Conservation (phyloP, 768 basidiomycete genomes). For the Gymnopilus junonius region DNA sequence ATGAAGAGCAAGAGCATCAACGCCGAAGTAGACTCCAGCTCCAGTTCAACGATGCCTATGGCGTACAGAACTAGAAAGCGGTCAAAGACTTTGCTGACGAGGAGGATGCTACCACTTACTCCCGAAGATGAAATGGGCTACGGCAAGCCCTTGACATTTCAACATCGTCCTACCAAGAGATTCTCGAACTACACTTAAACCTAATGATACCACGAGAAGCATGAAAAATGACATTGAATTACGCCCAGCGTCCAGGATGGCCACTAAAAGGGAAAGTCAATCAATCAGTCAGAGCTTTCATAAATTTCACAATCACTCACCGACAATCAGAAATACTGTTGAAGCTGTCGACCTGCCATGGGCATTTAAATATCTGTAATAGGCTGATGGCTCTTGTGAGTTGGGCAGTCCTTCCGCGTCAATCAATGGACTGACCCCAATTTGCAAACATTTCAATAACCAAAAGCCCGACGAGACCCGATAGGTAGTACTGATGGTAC, state of each 20-base stretch:
- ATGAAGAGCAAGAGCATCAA: conserved; percentile 87
- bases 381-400: conserved; percentile 51
- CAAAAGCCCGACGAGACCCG: conserved; percentile 83
- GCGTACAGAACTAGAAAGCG: conserved; percentile 78
- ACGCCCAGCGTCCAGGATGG: conserved; percentile 93
- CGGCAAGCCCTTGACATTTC: conserved; percentile 79
- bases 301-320: conserved; percentile 44
- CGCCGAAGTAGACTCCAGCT: conserved; percentile 89
- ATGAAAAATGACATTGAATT: conserved; percentile 97
- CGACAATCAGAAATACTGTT: conserved; percentile 91
- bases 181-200: conserved; percentile 90
- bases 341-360: conserved; percentile 76
- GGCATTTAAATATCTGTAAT: conserved; percentile 94
- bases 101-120: conserved; percentile 57
- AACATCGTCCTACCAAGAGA: conserved; percentile 85
- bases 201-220: conserved; percentile 90
- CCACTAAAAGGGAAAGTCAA: conserved; percentile 52
- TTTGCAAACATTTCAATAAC: conserved; percentile 94
- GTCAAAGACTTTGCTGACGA: not conserved
- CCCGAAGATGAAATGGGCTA: conserved; percentile 91
- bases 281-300: not conserved
- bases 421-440: conserved; percentile 60
- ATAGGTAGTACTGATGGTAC: conserved; percentile 80
- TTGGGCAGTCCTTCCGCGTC: not conserved
- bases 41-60: conserved; percentile 91